Evolutionary conservation across 23 red algal genomes (phyloP).

Genomic region (Gracilaria gracilis): DNA sequence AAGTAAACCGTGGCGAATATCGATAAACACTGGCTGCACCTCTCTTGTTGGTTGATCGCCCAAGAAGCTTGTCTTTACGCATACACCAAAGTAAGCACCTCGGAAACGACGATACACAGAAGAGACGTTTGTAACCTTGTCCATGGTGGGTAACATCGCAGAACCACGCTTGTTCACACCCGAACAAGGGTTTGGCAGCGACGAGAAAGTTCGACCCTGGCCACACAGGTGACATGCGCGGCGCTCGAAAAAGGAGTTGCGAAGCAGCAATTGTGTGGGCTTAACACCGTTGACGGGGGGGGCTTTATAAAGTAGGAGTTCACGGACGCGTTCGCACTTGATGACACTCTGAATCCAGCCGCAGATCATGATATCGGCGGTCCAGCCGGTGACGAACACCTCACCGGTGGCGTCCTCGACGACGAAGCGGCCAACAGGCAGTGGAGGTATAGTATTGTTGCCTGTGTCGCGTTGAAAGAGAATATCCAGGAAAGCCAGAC

Average conservation of each 20-base stretch:
- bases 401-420: constrained; percentile 70
- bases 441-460: constrained; percentile 29
- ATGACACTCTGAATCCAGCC: constrained; percentile 75
- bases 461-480: constrained; percentile 16
- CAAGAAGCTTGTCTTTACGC: constrained; percentile 38
- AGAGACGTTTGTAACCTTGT: constrained; percentile 46
- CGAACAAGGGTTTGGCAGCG: constrained; percentile 42
- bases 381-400: constrained; percentile 62
- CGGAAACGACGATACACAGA: constrained; percentile 68
- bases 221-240: constrained; percentile 60
- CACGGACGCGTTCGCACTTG: constrained; percentile 64
- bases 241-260: constrained; percentile 72
- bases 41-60: background rate
- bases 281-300: constrained; percentile 26
- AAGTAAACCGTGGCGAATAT: constrained; percentile 50
- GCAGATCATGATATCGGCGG: constrained; percentile 49
- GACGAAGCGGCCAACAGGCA: constrained; percentile 61
- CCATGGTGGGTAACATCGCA: background rate
- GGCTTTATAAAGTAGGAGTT: constrained; percentile 47
- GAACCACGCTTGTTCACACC: background rate
- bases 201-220: background rate
- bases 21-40: constrained; percentile 39
- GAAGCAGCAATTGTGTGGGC: constrained; percentile 37
- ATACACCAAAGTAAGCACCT: constrained; percentile 57
- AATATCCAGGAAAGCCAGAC: constrained; percentile 55